These are phyloP conservation scores for Paramyrothecium roridum DNA, from an alignment of 2,329 filamentous ascomycete species.

Conservation along the genomic window DNA sequence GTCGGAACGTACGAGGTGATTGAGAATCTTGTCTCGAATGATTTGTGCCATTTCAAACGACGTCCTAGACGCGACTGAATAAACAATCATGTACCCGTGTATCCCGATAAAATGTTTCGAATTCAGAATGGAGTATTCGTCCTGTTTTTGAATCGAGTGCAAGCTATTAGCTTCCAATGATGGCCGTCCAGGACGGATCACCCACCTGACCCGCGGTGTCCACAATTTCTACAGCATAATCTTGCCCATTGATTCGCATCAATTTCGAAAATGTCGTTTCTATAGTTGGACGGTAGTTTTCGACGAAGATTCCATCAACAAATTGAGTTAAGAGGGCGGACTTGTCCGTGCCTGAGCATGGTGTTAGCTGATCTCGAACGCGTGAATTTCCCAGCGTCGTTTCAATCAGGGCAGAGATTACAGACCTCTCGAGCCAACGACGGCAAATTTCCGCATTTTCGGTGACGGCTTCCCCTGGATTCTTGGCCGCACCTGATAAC, in stretches of 20 bases:
- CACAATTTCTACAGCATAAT: conserved; percentile 94
- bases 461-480: too few species aligned
- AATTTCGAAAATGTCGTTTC: conserved; percentile 98
- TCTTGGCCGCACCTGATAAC: too few species aligned
- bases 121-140: conserved; percentile 98
- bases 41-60: conserved; percentile 98
- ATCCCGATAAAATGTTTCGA: conserved; percentile 99
- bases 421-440: too few species aligned
- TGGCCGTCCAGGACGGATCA: not conserved
- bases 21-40: conserved; percentile 94
- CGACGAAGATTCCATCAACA: conserved; percentile 96
- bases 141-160: conserved; percentile 59
- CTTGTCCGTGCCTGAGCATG: conserved; percentile 66
- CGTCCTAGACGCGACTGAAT: conserved; percentile 90
- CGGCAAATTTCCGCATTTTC: too few species aligned
- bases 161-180: too few species aligned
- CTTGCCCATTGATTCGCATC: conserved; percentile 88
- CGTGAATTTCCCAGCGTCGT: not conserved
- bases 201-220: conserved; percentile 91
- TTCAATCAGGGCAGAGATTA: not conserved
- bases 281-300: conserved; percentile 98
- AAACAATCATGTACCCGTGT: conserved; percentile 97
- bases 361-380: not conserved
- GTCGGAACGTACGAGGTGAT: conserved; percentile 72
- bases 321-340: conserved; percentile 96